Evolutionary conservation across 108 stramenopile species (phyloP).

Genomic region (Nannochloropsis oceanica): DNA sequence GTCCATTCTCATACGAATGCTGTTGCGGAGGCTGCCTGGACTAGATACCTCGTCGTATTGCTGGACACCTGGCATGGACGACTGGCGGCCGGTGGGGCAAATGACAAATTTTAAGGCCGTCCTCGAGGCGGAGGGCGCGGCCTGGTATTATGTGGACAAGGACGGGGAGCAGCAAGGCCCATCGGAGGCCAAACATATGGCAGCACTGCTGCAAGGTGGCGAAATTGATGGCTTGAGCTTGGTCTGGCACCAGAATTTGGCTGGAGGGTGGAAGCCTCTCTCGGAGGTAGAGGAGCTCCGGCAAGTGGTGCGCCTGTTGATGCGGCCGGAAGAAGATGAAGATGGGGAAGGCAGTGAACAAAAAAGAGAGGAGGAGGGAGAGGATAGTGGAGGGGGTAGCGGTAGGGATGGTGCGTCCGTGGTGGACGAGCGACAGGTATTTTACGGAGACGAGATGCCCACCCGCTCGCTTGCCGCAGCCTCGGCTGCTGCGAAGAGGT

Average conservation of each 20-base stretch:
- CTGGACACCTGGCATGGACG: constrained; percentile 20
- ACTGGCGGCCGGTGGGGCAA: constrained; percentile 19
- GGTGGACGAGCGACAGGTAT: neutral
- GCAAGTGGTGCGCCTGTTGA: neutral
- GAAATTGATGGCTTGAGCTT: neutral
- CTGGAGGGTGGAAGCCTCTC: neutral
- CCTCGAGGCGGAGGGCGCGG: neutral
- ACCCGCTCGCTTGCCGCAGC: neutral
- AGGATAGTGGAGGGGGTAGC: neutral
- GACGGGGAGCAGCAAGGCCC: constrained; percentile 3
- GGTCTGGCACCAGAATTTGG: neutral
- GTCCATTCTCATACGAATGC: constrained; percentile 7
- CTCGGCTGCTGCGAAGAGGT: neutral
- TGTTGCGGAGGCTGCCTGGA: neutral
- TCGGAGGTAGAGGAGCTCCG: neutral
- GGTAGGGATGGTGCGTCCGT: neutral
- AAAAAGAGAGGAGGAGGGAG: neutral
- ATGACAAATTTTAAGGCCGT: neutral
- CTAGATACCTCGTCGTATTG: neutral
- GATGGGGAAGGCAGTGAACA: neutral
- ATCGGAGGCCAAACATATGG: neutral
- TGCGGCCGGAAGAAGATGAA: neutral
- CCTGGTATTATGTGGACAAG: constrained; percentile 11
- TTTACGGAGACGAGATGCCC: neutral
- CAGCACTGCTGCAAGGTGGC: neutral